These are phyloP conservation scores for Phytophthora sp. DNA, from an alignment of 352 stramenopile genomes.

Conservation along the genomic window DNA sequence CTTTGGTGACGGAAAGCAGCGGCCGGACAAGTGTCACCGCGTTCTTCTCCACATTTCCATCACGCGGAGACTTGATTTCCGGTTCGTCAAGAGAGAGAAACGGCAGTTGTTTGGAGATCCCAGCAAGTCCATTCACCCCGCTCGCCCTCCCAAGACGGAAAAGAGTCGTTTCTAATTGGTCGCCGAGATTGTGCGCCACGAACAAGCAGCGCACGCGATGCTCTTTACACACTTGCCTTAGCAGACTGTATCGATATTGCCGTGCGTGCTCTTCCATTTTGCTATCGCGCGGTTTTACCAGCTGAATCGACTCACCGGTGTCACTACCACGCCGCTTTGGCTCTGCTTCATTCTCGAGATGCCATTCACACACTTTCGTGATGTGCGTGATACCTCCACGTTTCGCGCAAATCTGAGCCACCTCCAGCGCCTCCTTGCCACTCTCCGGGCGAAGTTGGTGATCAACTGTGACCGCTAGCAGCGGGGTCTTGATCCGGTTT, in stretches of 20 bases:
- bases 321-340: neutral
- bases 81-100: slow-evolving; percentile 27
- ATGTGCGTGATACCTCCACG: slow-evolving; percentile 58
- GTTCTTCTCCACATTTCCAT: slow-evolving; percentile 1
- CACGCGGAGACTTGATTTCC: neutral
- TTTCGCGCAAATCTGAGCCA: slow-evolving; percentile 50
- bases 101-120: slow-evolving; percentile 49
- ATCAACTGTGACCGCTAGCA: slow-evolving; percentile 85
- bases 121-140: slow-evolving; percentile 76
- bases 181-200: slow-evolving; percentile 78
- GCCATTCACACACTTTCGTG: slow-evolving; percentile 64
- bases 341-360: slow-evolving; percentile 7
- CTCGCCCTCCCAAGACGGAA: slow-evolving; percentile 79
- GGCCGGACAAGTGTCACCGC: slow-evolving; percentile 56
- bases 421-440: slow-evolving; percentile 55
- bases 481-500: slow-evolving; percentile 54
- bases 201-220: slow-evolving; percentile 73
- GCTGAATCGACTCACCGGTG: neutral
- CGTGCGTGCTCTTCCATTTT: slow-evolving; percentile 82
- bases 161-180: slow-evolving; percentile 84
- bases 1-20: slow-evolving; percentile 66
- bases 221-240: slow-evolving; percentile 55
- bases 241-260: slow-evolving; percentile 68
- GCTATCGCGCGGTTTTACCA: slow-evolving; percentile 54
- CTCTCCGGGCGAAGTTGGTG: slow-evolving; percentile 76